Percentiles rank a stretch among this genome's conserved stretches.
Conservation (phyloP, 169 alveolate genomes). For the Plasmodium cynomolgi region DNA sequence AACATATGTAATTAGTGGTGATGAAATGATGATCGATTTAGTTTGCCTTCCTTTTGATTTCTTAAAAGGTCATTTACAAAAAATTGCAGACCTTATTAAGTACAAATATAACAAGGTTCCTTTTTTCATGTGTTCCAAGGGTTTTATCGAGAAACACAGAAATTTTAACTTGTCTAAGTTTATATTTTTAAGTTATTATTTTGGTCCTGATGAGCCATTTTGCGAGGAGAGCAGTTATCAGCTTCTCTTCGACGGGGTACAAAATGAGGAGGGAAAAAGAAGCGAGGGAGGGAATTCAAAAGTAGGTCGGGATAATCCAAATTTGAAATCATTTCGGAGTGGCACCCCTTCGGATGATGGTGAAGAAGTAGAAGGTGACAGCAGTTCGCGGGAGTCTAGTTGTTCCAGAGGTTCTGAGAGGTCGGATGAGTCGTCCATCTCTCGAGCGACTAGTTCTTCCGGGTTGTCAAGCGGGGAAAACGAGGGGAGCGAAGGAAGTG, state of each 20-base stretch:
- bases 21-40: constrained; percentile 29
- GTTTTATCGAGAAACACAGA: constrained; percentile 20
- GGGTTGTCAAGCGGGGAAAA: neutral
- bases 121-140: constrained; percentile 58
- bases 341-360: neutral
- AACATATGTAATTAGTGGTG: neutral
- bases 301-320: neutral
- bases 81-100: constrained; percentile 43
- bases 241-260: neutral
- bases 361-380: neutral
- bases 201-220: neutral
- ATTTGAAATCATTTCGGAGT: neutral
- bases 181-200: constrained; percentile 66
- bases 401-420: neutral
- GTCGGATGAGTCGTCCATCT: neutral
- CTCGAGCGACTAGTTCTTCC: neutral
- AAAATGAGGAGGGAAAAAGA: neutral
- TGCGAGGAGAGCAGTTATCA: neutral
- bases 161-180: constrained; percentile 42
- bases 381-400: neutral
- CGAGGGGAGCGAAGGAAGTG: neutral
- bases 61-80: constrained; percentile 44
- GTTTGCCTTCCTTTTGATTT: constrained; percentile 60
- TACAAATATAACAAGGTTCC: constrained; percentile 46
- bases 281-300: neutral